Evolutionary conservation across 208 protist genomes (phyloP), one percentile per base, ranked within the genome.

Genomic region (Acanthamoeba healyi): DNA sequence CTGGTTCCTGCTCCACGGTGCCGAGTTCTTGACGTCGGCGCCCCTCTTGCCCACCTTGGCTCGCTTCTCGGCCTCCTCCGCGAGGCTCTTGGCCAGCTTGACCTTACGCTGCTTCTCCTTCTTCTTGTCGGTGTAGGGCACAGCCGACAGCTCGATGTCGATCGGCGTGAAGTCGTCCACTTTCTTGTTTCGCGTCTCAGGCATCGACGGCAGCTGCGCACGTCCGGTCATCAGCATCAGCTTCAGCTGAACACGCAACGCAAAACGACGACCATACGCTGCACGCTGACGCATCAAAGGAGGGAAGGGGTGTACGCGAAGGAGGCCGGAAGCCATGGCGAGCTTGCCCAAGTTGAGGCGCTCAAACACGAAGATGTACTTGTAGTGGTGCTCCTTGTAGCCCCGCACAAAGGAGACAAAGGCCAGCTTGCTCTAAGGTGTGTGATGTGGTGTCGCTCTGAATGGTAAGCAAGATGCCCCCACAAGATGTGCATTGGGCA

Each of bases 351-450:
- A 61, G 19, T 96, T 42, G 24, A 97, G 92, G 24, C 91, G 40
- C 24, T 88, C 56, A 42, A 96, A 94, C 82, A 94, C 63, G 65
- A 97, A 97, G 56, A 97, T 95, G 72, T 93, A 96, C 86, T 94
- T 92, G 84, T 67, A 96, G 36, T 95, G 91, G 88, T 97, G 95
- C 93, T 97, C 95, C 74, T 96, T 93, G 95, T 97, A 97, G 56
- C 92, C 96, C 15, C 95, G 94, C 42, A 97, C 79, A 82, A 86
- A 96, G 24, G 96, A 95, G 26, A 96, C 95, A 40, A 95, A 97
- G 14, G 96, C 96, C 19, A 84, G 89, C 9, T 82, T 94, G 74
- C 86, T 79, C 34, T 90, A n/a, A n/a, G n/a, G 58, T 63, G 29
- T 26, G 19, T 36, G 26, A 42, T 56, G 34, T 84, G 5, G 38